Evolutionary conservation across 495 filamentous ascomycete genomes (phyloP), one percentile per base, ranked within the genome.

Genomic region (Trichoderma orchidacearum): DNA sequence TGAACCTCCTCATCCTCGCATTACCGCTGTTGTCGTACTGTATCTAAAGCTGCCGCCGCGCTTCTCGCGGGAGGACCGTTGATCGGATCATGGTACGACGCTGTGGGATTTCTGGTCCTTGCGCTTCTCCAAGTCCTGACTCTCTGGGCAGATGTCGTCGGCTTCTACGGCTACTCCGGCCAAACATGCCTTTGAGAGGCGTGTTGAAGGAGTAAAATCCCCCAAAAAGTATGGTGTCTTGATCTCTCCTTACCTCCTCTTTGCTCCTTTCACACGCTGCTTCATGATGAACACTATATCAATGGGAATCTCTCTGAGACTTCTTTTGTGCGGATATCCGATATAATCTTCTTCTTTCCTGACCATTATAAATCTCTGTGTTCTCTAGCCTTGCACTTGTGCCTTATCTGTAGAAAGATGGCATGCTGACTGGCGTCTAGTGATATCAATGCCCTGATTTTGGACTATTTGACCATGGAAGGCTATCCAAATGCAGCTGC

Each of bases 271-370:
- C 23, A 2, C 50, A 53, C 23, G 27, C 29, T 17, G 36, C 66
- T 60, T 68, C 52, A 92, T 93, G 90, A 96, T 96, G 93, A 80
- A 79, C 67, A 69, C 74, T 75, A 75, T 84, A 84, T 92, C 92
- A 92, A 92, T 97, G 93, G 93, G 94, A 99, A 99, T 99, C 93
- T 99, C 93, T 99, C 93, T 82, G 86, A 98, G 74, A 86, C 77
- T 68, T 75, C 61, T 67, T 73, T n/a, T n/a, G n/a, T 97, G 93
- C 83, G 83, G 93, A 97, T 91, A 85, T 66, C 76, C 75, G 74
- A 66, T 66, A 64, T 62, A 55, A 61, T 69, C 59, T 62, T 64
- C 87, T 87, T 82, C 41, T 81, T 72, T 81, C 82, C 89, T 81
- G 86, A 73, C 57, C 59, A 59, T 61, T 30, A 51, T 28, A 41